These are phyloP conservation scores for Tremella mesenterica DNA, from an alignment of 768 basidiomycete species.

Conservation along the genomic window DNA sequence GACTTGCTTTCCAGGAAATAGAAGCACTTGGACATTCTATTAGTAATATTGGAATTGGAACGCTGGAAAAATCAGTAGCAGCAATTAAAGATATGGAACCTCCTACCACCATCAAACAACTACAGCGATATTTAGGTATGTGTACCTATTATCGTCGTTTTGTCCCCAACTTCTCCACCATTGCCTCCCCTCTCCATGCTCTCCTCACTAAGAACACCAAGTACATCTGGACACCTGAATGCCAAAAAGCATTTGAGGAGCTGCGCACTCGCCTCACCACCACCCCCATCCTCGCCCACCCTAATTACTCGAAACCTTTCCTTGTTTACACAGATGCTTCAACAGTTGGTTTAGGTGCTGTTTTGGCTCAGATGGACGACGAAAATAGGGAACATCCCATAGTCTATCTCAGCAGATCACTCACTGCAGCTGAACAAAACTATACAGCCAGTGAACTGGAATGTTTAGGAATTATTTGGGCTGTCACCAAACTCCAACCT, in stretches of 20 bases:
- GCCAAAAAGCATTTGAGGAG: neutral
- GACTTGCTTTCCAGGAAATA: neutral
- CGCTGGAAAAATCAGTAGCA: neutral
- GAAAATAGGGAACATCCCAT: neutral
- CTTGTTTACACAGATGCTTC: neutral
- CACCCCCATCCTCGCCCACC: neutral
- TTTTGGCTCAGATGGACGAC: neutral
- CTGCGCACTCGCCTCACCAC: neutral
- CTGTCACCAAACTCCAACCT: neutral
- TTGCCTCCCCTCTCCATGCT: neutral
- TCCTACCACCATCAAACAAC: neutral
- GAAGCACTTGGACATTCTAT: neutral
- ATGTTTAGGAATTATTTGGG: neutral
- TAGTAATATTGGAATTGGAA: neutral
- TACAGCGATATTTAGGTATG: neutral
- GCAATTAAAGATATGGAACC: neutral
- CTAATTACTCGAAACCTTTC: neutral
- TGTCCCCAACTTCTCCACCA: neutral
- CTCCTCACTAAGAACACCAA: neutral
- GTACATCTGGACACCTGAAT: neutral
- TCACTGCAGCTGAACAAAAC: neutral
- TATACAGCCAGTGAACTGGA: neutral
- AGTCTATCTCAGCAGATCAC: neutral
- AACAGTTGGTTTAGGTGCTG: neutral
- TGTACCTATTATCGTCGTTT: neutral